Conservation (phyloP, 805 yeast genomes). For the Metschnikowia santaceciliae region DNA sequence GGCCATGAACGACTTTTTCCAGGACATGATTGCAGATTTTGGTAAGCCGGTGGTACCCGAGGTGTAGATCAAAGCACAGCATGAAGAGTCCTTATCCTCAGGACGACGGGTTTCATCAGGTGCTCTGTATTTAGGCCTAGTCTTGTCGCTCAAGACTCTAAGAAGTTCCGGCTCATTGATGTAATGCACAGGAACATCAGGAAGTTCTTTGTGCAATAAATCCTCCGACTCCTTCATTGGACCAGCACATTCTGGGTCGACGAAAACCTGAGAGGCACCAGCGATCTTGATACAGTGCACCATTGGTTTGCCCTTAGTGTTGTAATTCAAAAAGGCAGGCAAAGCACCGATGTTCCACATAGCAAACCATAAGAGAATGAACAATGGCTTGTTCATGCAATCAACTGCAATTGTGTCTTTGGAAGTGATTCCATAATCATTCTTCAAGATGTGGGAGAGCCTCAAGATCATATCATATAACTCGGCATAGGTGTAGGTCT, state of each 20-base stretch:
- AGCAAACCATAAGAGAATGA: slow-evolving; percentile 76
- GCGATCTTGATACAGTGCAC: slow-evolving; percentile 76
- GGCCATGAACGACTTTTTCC: slow-evolving; percentile 81
- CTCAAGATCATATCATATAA: slow-evolving; percentile 62
- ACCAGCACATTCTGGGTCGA: slow-evolving; percentile 65
- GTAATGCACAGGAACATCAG: slow-evolving; percentile 41
- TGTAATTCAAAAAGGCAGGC: slow-evolving; percentile 85
- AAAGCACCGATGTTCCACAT: slow-evolving; percentile 88
- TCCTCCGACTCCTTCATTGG: slow-evolving; percentile 49
- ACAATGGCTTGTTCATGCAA: slow-evolving; percentile 79
- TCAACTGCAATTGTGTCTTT: slow-evolving; percentile 72
- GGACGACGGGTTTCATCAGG: slow-evolving; percentile 56
- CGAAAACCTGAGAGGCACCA: slow-evolving; percentile 58
- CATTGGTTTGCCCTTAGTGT: slow-evolving; percentile 66
- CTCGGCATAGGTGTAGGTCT: slow-evolving; percentile 64
- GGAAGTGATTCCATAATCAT: slow-evolving; percentile 59
- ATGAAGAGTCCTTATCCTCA: slow-evolving; percentile 51
- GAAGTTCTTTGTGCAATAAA: slow-evolving; percentile 33
- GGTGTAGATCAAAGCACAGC: slow-evolving; percentile 77
- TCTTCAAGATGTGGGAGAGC: slow-evolving; percentile 59
- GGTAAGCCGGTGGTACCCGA: slow-evolving; percentile 96
- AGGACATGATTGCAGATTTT: slow-evolving; percentile 87
- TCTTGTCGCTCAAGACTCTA: slow-evolving; percentile 35
- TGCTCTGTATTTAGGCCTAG: slow-evolving; percentile 51
- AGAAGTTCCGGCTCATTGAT: slow-evolving; percentile 49